A percentile compares a stretch with the other conserved stretches of the same genome.
These are phyloP conservation scores for Dentiscutata heterogama DNA, from an alignment of 371 early-diverging fungal species.

Conservation along the genomic window DNA sequence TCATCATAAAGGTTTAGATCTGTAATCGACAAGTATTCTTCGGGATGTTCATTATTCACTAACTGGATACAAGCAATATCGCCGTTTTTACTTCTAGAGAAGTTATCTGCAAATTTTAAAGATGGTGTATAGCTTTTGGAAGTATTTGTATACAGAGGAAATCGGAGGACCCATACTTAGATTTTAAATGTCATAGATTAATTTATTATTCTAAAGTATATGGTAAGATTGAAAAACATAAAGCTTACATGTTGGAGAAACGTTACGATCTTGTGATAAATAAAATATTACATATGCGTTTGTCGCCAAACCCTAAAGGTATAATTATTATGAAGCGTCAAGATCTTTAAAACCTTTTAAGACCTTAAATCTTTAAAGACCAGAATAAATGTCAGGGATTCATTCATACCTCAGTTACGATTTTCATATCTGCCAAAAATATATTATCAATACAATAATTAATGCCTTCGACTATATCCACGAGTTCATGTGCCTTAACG, in stretches of 20 bases:
- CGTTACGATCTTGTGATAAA: background rate
- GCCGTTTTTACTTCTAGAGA: background rate
- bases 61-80: constrained; percentile 26
- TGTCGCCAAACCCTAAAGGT: background rate
- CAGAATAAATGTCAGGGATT: background rate
- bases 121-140: background rate
- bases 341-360: background rate
- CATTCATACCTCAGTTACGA: background rate
- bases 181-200: background rate
- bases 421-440: constrained; percentile 19
- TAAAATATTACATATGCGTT: constrained; percentile 19
- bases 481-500: constrained; percentile 9
- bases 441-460: background rate
- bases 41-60: background rate
- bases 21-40: constrained; percentile 5
- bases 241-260: background rate
- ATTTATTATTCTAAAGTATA: background rate
- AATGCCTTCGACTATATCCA: background rate
- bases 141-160: constrained; percentile 9
- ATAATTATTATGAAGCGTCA: background rate
- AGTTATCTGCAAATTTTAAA: background rate
- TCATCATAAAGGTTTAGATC: constrained; percentile 41
- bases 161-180: constrained; percentile 39
- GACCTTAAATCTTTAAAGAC: too few species aligned
- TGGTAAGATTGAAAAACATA: background rate